Evolutionary conservation across 768 basidiomycete species (phyloP), one percentile per base, ranked within the genome.

Genomic region (Dacryopinax primogenitus): DNA sequence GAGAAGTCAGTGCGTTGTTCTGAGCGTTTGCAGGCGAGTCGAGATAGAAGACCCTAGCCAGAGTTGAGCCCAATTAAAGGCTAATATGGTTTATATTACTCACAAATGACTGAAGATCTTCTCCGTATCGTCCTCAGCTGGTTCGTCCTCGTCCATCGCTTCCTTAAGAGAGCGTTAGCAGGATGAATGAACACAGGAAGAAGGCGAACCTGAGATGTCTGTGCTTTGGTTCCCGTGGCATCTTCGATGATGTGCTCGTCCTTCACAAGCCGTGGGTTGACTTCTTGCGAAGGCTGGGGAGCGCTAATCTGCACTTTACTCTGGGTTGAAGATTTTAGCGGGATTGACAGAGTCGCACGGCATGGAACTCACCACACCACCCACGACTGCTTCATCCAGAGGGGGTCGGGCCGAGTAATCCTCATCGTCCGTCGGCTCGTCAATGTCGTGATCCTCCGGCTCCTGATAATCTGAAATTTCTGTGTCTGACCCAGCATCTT

Each of bases 61-160:
- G 34, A 30, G 62, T 63, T 36, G 36, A 33, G 15, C 35, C 26
- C 18, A 39, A n/a, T 23, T 23, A 30, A 23, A 7, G 9, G 18
- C 23, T 4, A 15, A 7, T 6, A 15, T 15, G 23, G 32, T 9
- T 39, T 9, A 63, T 21, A 63, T 36, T 1, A 78, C 86, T 66
- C 67, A 91, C 88, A 94, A 74, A 76, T 96, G 90, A 69, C 74
- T 84, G 76, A 96, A 95, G 63, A 94, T 90, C 67, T 78, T 75
- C 26, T 84, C 82, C 47, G 83, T 79, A 73, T 95, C 91, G 66
- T 95, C 94, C 68, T 87, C 84, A 79, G 82, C 85, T 1, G 83
- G 74, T 0, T 83, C 79, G 32, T 76, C 80, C 70, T 90, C 89
- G 13, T 89, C 91, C 89, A 93, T 21, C n/a, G 15, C 41, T n/a